Percentiles rank a stretch among this genome's conserved stretches.
These are phyloP conservation scores for Clausena lansium DNA, from an alignment of 345 rosid genomes.

Conservation along the genomic window DNA sequence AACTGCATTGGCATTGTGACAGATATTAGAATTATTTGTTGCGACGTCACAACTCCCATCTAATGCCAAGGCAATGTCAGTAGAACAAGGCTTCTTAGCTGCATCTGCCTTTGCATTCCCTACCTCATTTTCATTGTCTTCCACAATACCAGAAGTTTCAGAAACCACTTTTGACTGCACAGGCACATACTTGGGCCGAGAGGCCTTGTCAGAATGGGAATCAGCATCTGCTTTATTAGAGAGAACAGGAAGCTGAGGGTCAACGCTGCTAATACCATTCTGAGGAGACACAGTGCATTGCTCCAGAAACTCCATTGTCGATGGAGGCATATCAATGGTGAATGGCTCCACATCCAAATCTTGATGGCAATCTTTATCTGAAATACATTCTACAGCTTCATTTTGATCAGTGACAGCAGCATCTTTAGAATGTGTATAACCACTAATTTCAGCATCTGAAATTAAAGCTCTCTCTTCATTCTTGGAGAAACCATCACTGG, in stretches of 20 bases:
- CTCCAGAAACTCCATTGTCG: neutral
- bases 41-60: neutral
- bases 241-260: slow-evolving; percentile 6
- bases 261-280: slow-evolving; percentile 5
- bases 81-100: neutral
- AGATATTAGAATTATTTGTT: neutral
- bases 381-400: slow-evolving; percentile 1
- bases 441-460: slow-evolving; percentile 1
- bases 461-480: slow-evolving; percentile 9
- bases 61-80: neutral
- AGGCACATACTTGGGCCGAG: neutral
- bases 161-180: slow-evolving; percentile 4
- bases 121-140: slow-evolving; percentile 4
- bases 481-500: slow-evolving; percentile 18
- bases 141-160: neutral
- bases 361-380: slow-evolving; percentile 2
- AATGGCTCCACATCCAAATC: slow-evolving; percentile 9
- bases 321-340: slow-evolving; percentile 5
- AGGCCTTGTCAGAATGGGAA: slow-evolving; percentile 8
- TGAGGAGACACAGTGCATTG: slow-evolving; percentile 5
- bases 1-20: slow-evolving; percentile 6
- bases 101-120: slow-evolving; percentile 11
- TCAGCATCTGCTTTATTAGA: slow-evolving; percentile 3
- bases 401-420: slow-evolving; percentile 8
- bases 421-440: neutral